phyloP scores from a whole-genome alignment of 345 rosid species.

The Citrus medica region DNA sequence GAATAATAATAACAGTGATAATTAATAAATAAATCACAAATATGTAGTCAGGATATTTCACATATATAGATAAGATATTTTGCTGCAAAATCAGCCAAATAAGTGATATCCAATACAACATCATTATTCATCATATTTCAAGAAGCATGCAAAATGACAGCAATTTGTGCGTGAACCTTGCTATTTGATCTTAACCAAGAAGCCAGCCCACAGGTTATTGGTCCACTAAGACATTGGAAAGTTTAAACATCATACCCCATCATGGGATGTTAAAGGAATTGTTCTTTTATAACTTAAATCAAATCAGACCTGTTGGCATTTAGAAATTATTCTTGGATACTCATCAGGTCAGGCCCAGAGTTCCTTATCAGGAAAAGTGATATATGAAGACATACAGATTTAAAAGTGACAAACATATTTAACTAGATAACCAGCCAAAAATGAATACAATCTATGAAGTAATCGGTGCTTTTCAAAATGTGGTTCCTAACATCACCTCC shows the following conservation, averaged over 20 bases:
- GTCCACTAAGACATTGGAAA: neutral
- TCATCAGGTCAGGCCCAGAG: neutral
- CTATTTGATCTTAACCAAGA: neutral
- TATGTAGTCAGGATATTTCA: neutral
- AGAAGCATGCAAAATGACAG: neutral
- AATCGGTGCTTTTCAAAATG: too few species aligned
- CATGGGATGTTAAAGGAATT: neutral
- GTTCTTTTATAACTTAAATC: neutral
- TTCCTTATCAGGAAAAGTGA: neutral
- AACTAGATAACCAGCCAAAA: neutral
- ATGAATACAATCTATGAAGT: neutral
- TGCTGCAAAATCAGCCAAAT: neutral
- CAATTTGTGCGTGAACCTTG: neutral
- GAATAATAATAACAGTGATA: neutral
- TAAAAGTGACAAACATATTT: neutral
- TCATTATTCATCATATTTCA: neutral
- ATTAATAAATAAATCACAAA: neutral
- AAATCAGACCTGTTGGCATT: neutral
- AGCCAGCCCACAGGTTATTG: neutral
- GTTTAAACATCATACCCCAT: neutral
- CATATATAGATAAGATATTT: neutral
- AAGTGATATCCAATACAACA: neutral
- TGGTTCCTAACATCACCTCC: neutral
- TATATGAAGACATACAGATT: neutral
- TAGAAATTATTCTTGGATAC: neutral